Conservation (phyloP, 2,329 filamentous ascomycete genomes). For the Zelopaecilomyces penicillatus region DNA sequence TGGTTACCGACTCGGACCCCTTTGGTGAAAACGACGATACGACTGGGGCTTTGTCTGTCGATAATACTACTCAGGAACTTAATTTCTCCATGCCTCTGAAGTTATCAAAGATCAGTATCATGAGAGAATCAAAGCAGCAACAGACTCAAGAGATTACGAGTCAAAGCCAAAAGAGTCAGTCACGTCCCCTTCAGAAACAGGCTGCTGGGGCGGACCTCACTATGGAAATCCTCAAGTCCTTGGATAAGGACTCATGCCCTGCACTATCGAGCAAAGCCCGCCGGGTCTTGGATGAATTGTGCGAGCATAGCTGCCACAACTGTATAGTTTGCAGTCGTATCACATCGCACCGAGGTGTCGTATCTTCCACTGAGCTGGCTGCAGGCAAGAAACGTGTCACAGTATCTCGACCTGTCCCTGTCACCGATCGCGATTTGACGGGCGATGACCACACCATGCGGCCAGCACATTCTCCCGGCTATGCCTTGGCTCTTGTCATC, state of each 20-base stretch:
- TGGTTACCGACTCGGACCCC: conserved; percentile 16
- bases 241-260: conserved; percentile 28
- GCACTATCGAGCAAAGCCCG: conserved; percentile 44
- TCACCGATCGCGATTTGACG: conserved; percentile 50
- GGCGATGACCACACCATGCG: conserved; percentile 50
- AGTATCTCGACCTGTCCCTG: conserved; percentile 56
- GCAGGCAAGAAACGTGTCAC: conserved; percentile 50
- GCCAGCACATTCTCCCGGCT: conserved; percentile 58
- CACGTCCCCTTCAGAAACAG: conserved; percentile 17
- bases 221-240: conserved; percentile 14
- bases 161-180: conserved; percentile 18
- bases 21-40: conserved; percentile 27
- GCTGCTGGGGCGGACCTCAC: conserved; percentile 17
- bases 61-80: conserved; percentile 26
- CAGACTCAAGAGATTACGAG: conserved; percentile 13
- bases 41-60: conserved; percentile 24
- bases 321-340: conserved; percentile 51
- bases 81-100: conserved; percentile 23
- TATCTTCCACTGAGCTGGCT: conserved; percentile 29
- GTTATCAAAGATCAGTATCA: conserved; percentile 13
- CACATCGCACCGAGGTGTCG: conserved; percentile 32
- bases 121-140: conserved; percentile 13
- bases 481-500: conserved; percentile 73
- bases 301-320: conserved; percentile 46
- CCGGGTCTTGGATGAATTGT: conserved; percentile 44